Evolutionary conservation across 441 rosid genomes (phyloP), one percentile per base, ranked within the genome.

Genomic region (Arabidopsis hybrid): DNA sequence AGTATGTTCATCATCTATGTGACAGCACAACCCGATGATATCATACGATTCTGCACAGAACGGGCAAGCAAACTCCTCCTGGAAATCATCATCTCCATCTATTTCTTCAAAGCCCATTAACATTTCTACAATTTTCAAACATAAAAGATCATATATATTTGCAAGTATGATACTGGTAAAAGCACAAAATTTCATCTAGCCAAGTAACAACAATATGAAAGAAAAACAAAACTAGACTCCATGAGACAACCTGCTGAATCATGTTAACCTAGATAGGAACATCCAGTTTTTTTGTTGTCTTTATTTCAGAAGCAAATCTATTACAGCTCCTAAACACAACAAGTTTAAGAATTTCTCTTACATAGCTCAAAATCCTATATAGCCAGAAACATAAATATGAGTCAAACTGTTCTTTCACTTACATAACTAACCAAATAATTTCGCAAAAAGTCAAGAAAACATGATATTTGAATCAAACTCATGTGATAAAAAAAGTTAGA

Each of bases 31-130:
- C 59, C 97, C 96, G 51, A 88, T 89, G 56, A 92, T 95, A 80
- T 92, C 98, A 61, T 86, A 95, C 62, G 86, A 89, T 52, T 92
- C 95, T 14, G 91, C 87, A 75, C 99, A 95, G 81, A 95, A 95
- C 38, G 99, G 98, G 81, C 99, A 95, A 9, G 95, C 89, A 79
- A 91, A 95, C 85, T 91, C 99, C 85, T 92, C 99, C 82, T 89
- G 89, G 77, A 86, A 80, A 83, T 91, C 96, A 84, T 87, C 93
- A 79, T 91, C 99, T 55, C 87, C 97, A 73, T 89, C 96, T 29
- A 91, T 78, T 75, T 92, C 98, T 84, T 95, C 98, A 76, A 92
- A 89, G 60, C 88, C 91, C 93, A 87, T 86, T 67, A 85, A 89
- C 84, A 89, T 80, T 57, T 92, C 98, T 91, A 93, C 90, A 85